These are phyloP conservation scores for Saturnispora serradocipensis DNA, from an alignment of 805 yeast genomes.

Conservation along the genomic window DNA sequence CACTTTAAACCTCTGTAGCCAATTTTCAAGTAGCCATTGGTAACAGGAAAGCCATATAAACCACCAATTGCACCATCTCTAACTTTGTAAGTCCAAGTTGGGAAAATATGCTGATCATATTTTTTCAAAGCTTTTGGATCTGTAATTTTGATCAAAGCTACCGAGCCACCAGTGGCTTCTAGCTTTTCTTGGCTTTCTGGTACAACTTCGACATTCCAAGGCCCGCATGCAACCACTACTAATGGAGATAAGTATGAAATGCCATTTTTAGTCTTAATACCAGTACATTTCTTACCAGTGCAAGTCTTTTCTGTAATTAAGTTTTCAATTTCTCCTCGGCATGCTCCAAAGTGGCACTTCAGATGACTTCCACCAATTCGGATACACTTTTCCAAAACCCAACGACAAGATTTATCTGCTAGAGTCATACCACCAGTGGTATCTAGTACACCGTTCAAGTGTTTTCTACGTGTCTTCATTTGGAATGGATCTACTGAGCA, in stretches of 20 bases:
- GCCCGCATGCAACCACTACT: conserved; percentile 22
- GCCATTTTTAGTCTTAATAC: conserved; percentile 21
- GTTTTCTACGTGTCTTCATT: conserved; percentile 10
- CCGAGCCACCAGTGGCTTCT: conserved; percentile 27
- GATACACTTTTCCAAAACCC: conserved; percentile 20
- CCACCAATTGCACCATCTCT: conserved; percentile 26
- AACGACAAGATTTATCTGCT: conserved; percentile 27
- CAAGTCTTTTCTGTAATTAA: conserved; percentile 11
- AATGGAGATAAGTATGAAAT: conserved; percentile 15
- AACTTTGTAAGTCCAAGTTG: conserved; percentile 25
- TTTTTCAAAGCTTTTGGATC: conserved; percentile 14
- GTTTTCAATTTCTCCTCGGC: conserved; percentile 2
- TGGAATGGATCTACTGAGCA: conserved; percentile 15
- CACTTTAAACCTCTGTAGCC: conserved; percentile 26
- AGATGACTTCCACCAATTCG: conserved; percentile 13
- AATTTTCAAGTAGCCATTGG: conserved; percentile 23
- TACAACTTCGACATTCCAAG: conserved; percentile 22
- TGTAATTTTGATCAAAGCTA: conserved; percentile 20
- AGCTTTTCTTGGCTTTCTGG: conserved; percentile 23
- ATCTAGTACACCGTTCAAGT: conserved; percentile 18
- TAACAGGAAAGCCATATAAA: conserved; percentile 25
- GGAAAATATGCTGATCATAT: conserved; percentile 19
- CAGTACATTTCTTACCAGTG: conserved; percentile 16
- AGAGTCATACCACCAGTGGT: conserved; percentile 25
- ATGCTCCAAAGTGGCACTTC: conserved; percentile 17